Evolutionary conservation across 495 filamentous ascomycete species (phyloP), one percentile per base, ranked within the genome.

Genomic region (Entonaema liquescens): DNA sequence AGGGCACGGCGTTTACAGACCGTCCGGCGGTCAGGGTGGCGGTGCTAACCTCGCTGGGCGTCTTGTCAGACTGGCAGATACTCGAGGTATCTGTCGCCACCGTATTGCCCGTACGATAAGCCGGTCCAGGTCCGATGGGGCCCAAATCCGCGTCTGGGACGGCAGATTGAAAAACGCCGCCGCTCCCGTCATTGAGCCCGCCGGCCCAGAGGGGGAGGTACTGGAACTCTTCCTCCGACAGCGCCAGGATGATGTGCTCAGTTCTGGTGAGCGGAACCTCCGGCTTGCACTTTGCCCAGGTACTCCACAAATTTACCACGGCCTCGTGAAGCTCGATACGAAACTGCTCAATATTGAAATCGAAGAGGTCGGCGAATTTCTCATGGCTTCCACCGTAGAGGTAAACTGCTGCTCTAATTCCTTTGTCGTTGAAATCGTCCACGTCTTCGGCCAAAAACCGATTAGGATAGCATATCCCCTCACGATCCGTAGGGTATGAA

Each of bases 131-230:
- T 3, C 81, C 83, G 11, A 70, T 77, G 0, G 83, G 81, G 0
- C 82, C 83, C 62, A 79, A 70, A 9, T 80, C 77, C 0, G 83
- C 73, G 5, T 78, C 73, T 0, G 83, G 82, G 3, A 85, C 70
- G 1, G 59, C 57, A 0, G 71, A 40, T 38, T 83, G 77, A 42
- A 80, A 84, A n/a, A 84, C 81, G 19, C 79, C 81, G 23, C 82
- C 83, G 3, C 79, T 79, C 3, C 78, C 83, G 44, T 85, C 83
- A 28, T 84, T 78, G 11, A 81, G 68, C 11, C 83, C 83, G n/a
- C 76, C 81, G 15, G 81, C 83, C 82, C 82, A 85, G 2, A 83
- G 78, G 2, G 83, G 83, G 5, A 85, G 74, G 56, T 77, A 84
- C 12, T 78, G 68, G 19, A 82, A 70, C 74, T 84, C 83, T 6